A percentile compares a stretch with the other conserved stretches of the same genome.
These are phyloP conservation scores for Lecanicillium sp. DNA, from an alignment of 2,329 filamentous ascomycete species.

Conservation along the genomic window DNA sequence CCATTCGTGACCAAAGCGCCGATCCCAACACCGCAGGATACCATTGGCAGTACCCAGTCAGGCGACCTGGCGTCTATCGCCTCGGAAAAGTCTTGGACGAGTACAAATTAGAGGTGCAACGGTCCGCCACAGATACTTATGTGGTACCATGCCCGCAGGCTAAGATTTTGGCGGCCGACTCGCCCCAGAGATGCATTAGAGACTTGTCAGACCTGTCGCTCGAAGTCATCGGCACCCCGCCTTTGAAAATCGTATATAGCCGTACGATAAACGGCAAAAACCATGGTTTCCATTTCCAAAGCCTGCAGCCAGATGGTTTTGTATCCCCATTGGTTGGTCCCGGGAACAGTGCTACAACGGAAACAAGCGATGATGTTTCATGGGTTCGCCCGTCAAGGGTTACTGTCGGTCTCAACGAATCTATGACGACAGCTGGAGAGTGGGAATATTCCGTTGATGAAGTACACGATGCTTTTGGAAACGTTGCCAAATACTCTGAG, in stretches of 20 bases:
- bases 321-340: conserved; percentile 65
- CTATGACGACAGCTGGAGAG: conserved; percentile 65
- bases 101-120: conserved; percentile 86
- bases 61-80: conserved; percentile 81
- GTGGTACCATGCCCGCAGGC: conserved; percentile 82
- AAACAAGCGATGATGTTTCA: conserved; percentile 54
- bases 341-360: conserved; percentile 50
- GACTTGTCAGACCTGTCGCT: conserved; percentile 81
- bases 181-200: conserved; percentile 66
- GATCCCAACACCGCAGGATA: conserved; percentile 54
- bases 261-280: conserved; percentile 77
- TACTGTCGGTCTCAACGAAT: conserved; percentile 80
- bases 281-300: conserved; percentile 83
- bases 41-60: conserved; percentile 64
- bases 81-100: conserved; percentile 82
- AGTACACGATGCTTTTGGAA: conserved; percentile 84
- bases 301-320: conserved; percentile 82
- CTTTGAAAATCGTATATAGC: conserved; percentile 87
- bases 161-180: conserved; percentile 54
- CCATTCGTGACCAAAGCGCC: conserved; percentile 55
- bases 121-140: conserved; percentile 65
- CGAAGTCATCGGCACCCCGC: conserved; percentile 80
- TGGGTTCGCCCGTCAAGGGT: conserved; percentile 76
- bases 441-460: conserved; percentile 92
- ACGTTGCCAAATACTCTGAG: conserved; percentile 66